Conservation (phyloP, 2,329 filamentous ascomycete genomes). For the Colletotrichum aenigma region DNA sequence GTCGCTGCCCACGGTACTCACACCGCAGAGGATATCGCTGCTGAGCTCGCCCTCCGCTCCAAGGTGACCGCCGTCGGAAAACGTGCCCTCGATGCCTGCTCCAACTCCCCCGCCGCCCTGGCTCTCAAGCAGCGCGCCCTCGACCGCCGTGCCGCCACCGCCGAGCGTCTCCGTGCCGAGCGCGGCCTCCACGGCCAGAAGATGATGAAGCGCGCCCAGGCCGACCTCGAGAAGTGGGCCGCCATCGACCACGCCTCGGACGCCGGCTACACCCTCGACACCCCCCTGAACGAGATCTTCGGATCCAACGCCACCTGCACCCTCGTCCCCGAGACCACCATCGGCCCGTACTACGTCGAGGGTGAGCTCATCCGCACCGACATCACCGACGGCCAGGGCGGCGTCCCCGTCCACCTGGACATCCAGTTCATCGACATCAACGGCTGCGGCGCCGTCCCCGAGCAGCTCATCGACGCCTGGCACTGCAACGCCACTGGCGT, state of each 20-base stretch:
- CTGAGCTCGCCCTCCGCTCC: slow-evolving; percentile 36
- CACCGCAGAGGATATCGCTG: slow-evolving; percentile 28
- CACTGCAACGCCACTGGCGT: slow-evolving; percentile 40
- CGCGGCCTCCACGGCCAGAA: slow-evolving; percentile 32
- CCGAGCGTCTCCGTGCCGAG: slow-evolving; percentile 41
- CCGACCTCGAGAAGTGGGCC: slow-evolving; percentile 35
- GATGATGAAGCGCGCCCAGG: slow-evolving; percentile 36
- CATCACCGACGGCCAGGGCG: slow-evolving; percentile 44
- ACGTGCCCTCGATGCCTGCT: slow-evolving; percentile 44
- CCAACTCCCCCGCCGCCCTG: slow-evolving; percentile 38
- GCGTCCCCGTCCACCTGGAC: slow-evolving; percentile 43
- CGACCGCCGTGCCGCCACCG: slow-evolving; percentile 42
- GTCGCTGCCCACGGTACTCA: slow-evolving; percentile 35
- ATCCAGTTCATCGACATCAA: slow-evolving; percentile 25
- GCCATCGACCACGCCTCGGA: slow-evolving; percentile 34
- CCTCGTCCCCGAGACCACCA: slow-evolving; percentile 14
- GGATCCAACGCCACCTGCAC: slow-evolving; percentile 18
- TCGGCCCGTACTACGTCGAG: slow-evolving; percentile 36
- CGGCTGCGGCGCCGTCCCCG: slow-evolving; percentile 22
- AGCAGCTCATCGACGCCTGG: slow-evolving; percentile 26
- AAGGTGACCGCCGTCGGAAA: slow-evolving; percentile 34
- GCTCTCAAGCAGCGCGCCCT: slow-evolving; percentile 42
- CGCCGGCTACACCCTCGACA: slow-evolving; percentile 34
- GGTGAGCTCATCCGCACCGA: slow-evolving; percentile 50
- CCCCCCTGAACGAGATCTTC: slow-evolving; percentile 29